A percentile compares a stretch with the other conserved stretches of the same genome.
These are phyloP conservation scores for Coemansia sp. DNA, from an alignment of 192 early-diverging fungal genomes.

Conservation along the genomic window DNA sequence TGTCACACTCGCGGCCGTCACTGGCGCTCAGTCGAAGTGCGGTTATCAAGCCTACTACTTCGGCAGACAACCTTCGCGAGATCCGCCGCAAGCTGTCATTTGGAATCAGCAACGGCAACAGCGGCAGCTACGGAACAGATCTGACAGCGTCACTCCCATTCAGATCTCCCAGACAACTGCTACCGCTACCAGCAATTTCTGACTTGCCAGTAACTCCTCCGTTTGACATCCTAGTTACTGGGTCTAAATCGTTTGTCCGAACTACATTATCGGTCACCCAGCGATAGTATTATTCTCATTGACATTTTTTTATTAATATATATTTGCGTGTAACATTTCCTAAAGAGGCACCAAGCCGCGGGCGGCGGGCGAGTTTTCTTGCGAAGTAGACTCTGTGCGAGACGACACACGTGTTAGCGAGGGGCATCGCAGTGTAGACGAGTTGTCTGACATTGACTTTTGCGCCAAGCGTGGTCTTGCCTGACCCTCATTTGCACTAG, in stretches of 20 bases:
- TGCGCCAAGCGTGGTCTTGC: neutral
- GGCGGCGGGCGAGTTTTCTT: conserved; percentile 2
- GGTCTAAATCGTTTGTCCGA: conserved; percentile 45
- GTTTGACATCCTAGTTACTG: conserved; percentile 43
- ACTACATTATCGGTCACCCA: conserved; percentile 25
- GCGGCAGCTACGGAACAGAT: conserved; percentile 6
- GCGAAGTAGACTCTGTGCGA: neutral
- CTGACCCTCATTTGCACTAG: neutral
- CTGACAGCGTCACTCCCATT: conserved; percentile 38
- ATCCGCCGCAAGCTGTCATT: conserved; percentile 26
- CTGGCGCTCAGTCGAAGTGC: conserved; percentile 27
- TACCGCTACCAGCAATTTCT: conserved; percentile 11
- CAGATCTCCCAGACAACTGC: conserved; percentile 8
- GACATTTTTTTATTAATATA: neutral
- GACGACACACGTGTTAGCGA: neutral
- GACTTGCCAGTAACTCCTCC: neutral
- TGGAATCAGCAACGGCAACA: conserved; percentile 15
- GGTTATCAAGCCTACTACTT: conserved; percentile 26
- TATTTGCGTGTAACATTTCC: neutral
- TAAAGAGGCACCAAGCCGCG: neutral
- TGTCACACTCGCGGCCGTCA: conserved; percentile 14
- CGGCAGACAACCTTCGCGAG: conserved; percentile 36
- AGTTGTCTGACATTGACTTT: neutral
- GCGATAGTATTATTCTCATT: conserved; percentile 9
- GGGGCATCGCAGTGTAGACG: neutral